phyloP scores from a whole-genome alignment of 441 rosid genomes.

The Kokia cookei region DNA sequence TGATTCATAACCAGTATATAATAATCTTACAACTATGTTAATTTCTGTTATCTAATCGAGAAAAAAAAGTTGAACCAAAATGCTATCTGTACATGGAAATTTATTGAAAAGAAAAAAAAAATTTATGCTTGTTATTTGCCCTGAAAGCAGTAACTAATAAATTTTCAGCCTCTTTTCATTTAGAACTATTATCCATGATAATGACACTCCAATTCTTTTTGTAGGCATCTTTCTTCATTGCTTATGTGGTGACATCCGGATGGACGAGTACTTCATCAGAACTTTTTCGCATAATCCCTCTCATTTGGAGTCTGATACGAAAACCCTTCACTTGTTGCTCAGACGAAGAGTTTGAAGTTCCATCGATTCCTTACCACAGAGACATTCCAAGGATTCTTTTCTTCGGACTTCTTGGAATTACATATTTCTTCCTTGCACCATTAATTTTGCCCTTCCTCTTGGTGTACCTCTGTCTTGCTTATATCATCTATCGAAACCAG shows the following conservation, averaged over 20 bases:
- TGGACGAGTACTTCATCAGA: constrained; percentile 90
- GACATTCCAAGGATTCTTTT: constrained; percentile 86
- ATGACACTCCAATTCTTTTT: constrained; percentile 18
- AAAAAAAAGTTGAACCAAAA: not conserved
- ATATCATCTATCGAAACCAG: constrained; percentile 83
- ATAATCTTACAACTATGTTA: not conserved
- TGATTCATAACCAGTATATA: not conserved
- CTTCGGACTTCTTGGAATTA: constrained; percentile 86
- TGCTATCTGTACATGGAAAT: not conserved
- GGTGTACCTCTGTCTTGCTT: constrained; percentile 77
- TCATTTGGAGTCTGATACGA: constrained; percentile 45
- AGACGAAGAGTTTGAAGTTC: constrained; percentile 62
- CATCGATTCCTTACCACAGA: constrained; percentile 70
- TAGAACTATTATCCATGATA: not conserved
- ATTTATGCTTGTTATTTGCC: not conserved
- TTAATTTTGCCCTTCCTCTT: constrained; percentile 89
- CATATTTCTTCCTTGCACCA: constrained; percentile 94
- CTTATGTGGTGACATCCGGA: constrained; percentile 96
- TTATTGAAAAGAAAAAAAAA: not conserved
- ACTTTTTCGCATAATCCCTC: constrained; percentile 78
- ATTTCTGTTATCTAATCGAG: not conserved
- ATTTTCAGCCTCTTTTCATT: not conserved
- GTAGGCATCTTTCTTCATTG: constrained; percentile 95
- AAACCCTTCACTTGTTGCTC: constrained; percentile 42
- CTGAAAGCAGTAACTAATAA: not conserved